Evolutionary conservation across 345 rosid genomes (phyloP).

Genomic region (Pistacia atlantica): DNA sequence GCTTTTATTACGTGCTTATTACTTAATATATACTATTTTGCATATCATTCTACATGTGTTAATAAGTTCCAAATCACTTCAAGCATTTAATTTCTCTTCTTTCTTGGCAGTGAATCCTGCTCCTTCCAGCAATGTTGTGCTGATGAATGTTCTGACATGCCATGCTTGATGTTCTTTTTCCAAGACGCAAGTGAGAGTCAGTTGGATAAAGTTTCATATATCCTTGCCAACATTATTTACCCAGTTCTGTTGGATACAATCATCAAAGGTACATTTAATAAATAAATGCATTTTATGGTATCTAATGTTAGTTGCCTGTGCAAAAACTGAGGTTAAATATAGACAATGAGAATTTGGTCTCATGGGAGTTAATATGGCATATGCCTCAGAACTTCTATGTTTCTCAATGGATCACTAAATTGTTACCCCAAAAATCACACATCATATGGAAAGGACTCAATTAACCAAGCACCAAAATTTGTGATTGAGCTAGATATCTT

Average conservation of each 20-base stretch:
- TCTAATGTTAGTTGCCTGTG: not conserved
- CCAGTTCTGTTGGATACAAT: constrained; percentile 77
- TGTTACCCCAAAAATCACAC: not conserved
- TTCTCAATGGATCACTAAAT: not conserved
- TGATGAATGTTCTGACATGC: constrained; percentile 42
- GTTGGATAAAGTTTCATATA: constrained; percentile 47
- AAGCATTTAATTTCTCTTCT: constrained; percentile 22
- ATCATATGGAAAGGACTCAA: not conserved
- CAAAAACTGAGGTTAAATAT: constrained; percentile 8
- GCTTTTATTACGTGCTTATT: not conserved
- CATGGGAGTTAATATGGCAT: not conserved
- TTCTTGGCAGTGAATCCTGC: constrained; percentile 71
- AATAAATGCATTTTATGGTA: constrained; percentile 3
- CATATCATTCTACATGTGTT: not conserved
- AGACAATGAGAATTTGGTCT: constrained; percentile 3
- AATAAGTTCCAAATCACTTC: not conserved
- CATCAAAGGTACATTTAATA: constrained; percentile 68
- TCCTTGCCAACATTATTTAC: constrained; percentile 65
- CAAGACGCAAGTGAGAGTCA: constrained; percentile 40
- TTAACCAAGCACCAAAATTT: not conserved
- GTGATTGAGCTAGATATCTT: not conserved
- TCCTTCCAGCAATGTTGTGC: constrained; percentile 48
- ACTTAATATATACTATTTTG: not conserved
- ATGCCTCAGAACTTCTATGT: not conserved
- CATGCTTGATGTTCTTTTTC: constrained; percentile 74